These are phyloP conservation scores for Fraxinus xanthoxyloides DNA, from an alignment of 305 asterid species.

Conservation along the genomic window DNA sequence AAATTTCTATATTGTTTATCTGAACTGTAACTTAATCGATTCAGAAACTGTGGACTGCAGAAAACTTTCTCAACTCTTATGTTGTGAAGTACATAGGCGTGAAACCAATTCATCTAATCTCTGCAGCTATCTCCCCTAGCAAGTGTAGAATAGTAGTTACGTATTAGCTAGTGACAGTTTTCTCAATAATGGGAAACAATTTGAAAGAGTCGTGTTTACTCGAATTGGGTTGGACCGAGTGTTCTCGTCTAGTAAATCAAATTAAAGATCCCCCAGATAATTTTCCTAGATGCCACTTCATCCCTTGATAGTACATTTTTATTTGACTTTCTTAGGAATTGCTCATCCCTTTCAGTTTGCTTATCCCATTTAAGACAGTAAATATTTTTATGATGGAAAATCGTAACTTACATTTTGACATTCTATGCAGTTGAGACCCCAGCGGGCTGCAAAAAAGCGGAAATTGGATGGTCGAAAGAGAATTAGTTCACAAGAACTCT, in stretches of 20 bases:
- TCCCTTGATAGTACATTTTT: not conserved
- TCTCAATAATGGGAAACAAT: not conserved
- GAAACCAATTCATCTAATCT: not conserved
- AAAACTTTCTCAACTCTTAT: not conserved
- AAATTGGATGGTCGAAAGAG: conserved; percentile 35
- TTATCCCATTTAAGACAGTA: not conserved
- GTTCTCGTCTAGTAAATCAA: not conserved
- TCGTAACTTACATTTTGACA: not conserved
- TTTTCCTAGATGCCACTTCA: not conserved
- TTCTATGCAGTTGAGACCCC: conserved; percentile 51
- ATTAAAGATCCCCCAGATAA: not conserved
- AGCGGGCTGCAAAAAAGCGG: conserved; percentile 44
- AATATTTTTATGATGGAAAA: not conserved
- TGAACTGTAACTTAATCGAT: not conserved
- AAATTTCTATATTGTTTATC: not conserved
- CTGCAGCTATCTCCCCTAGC: not conserved
- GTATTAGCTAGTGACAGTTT: not conserved
- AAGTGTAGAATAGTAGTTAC: not conserved
- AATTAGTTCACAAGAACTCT: conserved; percentile 21
- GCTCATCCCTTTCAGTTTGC: not conserved
- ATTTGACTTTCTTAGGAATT: not conserved
- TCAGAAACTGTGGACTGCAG: not conserved
- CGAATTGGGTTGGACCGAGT: not conserved
- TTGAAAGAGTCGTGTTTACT: not conserved
- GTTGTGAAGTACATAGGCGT: not conserved